Evolutionary conservation across 2,329 filamentous ascomycete species (phyloP).

Genomic region (Phyllosticta paracitricarpa): DNA sequence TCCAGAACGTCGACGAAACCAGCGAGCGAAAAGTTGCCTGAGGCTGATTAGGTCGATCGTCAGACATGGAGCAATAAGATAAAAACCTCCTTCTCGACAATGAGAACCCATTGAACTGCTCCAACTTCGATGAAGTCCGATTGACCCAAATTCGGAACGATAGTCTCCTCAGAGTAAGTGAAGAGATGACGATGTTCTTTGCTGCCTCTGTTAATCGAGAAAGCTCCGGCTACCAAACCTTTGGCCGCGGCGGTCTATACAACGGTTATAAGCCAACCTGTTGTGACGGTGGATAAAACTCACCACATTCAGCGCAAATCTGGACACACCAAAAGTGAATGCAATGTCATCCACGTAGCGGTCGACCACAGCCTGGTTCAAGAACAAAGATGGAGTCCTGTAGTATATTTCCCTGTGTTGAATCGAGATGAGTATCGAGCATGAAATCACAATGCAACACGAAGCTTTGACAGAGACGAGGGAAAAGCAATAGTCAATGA

Average conservation of each 20-base stretch:
- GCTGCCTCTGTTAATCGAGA: conserved; percentile 39
- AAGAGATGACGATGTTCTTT: conserved; percentile 33
- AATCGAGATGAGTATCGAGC: background rate
- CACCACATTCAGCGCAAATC: conserved; percentile 62
- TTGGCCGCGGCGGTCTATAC: conserved; percentile 63
- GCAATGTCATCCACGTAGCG: conserved; percentile 65
- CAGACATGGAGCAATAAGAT: background rate
- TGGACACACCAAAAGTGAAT: conserved; percentile 54
- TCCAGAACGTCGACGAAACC: conserved; percentile 47
- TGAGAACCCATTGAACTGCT: conserved; percentile 52
- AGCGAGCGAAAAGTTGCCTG: conserved; percentile 69
- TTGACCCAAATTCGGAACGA: conserved; percentile 47
- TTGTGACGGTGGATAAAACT: conserved; percentile 20
- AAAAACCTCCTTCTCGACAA: conserved; percentile 68
- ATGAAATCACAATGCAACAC: background rate
- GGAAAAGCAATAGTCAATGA: background rate
- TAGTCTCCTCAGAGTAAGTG: conserved; percentile 35
- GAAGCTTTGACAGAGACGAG: background rate
- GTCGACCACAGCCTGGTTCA: conserved; percentile 58
- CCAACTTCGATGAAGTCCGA: conserved; percentile 43
- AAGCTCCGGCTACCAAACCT: conserved; percentile 54
- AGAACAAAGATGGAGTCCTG: conserved; percentile 62
- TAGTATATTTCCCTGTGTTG: conserved; percentile 67
- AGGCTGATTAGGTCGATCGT: background rate
- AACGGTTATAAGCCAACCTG: background rate